Percentiles rank a stretch among this genome's conserved stretches.
phyloP scores from a whole-genome alignment of 768 basidiomycete genomes.

The Filobasidium floriforme region DNA sequence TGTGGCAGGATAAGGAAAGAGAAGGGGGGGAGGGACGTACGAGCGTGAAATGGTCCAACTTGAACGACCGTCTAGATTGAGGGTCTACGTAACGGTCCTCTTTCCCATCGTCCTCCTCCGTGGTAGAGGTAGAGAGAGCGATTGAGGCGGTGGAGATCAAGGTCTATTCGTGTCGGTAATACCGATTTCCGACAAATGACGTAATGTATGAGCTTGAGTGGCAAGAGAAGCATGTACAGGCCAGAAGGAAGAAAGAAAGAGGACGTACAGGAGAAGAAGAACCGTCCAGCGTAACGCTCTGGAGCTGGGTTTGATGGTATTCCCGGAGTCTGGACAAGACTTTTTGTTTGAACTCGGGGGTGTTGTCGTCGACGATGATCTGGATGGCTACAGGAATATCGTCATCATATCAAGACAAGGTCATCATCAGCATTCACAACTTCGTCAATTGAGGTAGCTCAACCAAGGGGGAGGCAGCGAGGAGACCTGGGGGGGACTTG shows the following conservation, averaged over 20 bases:
- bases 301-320: conserved; percentile 84
- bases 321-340: conserved; percentile 68
- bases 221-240: too few species aligned
- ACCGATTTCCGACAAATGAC: too few species aligned
- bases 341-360: conserved; percentile 61
- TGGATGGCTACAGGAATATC: conserved; percentile 70
- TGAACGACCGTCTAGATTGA: conserved; percentile 65
- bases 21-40: conserved; percentile 54
- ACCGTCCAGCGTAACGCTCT: conserved; percentile 73
- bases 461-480: too few species aligned
- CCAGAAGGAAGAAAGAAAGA: too few species aligned
- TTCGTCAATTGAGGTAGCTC: too few species aligned
- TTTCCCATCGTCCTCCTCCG: too few species aligned
- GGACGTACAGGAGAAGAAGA: conserved; percentile 63
- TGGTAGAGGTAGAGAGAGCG: too few species aligned
- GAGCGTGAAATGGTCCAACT: conserved; percentile 75
- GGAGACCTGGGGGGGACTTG: conserved; percentile 33
- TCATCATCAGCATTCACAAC: neutral
- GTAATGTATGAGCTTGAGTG: too few species aligned
- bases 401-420: neutral
- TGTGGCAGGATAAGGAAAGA: too few species aligned
- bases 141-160: conserved; percentile 62
- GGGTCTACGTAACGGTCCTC: conserved; percentile 76
- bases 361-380: conserved; percentile 78
- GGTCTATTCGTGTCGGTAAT: conserved; percentile 51